A percentile compares a stretch with the other conserved stretches of the same genome.
phyloP scores from a whole-genome alignment of 1,139 yeast genomes.

The Diutina sp. region DNA sequence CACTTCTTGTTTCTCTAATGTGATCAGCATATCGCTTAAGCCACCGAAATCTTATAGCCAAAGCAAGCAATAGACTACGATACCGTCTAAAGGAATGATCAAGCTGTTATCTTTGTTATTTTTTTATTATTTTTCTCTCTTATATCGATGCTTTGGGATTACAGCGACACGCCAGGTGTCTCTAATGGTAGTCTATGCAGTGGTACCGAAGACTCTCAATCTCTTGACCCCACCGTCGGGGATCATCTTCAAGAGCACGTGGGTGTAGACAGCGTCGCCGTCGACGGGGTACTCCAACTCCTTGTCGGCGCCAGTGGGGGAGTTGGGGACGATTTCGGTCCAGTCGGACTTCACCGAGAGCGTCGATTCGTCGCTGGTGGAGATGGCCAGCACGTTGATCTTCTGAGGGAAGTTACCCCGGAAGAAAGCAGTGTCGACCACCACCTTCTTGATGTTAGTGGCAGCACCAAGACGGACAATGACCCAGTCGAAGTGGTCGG shows the following conservation, averaged over 20 bases:
- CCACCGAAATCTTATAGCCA: no score
- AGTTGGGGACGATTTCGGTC: constrained; percentile 50
- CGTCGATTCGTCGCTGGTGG: constrained; percentile 14
- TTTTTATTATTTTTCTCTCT: no score
- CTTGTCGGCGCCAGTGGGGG: constrained; percentile 67
- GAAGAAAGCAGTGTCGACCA: constrained; percentile 86
- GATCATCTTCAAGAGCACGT: constrained; percentile 67
- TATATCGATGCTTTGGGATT: not conserved
- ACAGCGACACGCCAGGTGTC: not conserved
- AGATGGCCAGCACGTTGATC: constrained; percentile 47
- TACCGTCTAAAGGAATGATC: no score
- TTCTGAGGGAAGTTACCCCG: constrained; percentile 89
- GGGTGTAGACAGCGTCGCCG: constrained; percentile 27
- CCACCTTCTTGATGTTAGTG: constrained; percentile 41
- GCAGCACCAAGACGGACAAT: constrained; percentile 63
- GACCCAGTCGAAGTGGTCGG: constrained; percentile 88
- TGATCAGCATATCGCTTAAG: no score
- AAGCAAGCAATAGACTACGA: no score
- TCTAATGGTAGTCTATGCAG: not conserved
- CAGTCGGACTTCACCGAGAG: constrained; percentile 22
- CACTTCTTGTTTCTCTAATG: no score
- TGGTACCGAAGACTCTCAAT: constrained; percentile 63
- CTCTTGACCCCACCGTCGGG: constrained; percentile 97
- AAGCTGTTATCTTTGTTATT: not conserved
- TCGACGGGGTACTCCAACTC: constrained; percentile 35